Base-by-base conservation (phyloP, 2,329 filamentous ascomycete species). In the Aspergillus sp. region DNA sequence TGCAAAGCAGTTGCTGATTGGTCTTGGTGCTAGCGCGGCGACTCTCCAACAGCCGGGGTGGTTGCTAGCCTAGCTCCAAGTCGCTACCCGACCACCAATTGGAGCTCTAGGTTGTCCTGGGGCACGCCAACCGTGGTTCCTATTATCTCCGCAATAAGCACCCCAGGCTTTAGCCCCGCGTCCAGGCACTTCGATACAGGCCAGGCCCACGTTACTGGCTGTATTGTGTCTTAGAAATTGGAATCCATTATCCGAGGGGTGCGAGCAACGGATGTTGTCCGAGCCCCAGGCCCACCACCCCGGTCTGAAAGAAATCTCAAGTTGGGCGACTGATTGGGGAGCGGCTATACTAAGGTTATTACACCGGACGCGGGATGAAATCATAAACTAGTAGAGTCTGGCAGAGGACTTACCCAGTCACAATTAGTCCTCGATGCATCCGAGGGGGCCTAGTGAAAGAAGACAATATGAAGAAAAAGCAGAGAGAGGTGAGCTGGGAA, bases 121-220 rank as follows among this genome's bases (percentile, higher is more conserved):
- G 47, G 47, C 47, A 50, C 25, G 15, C 47, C 47, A 50, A 50
- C 47, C 47, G 25, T 50, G 47, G 47, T 50, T 50, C 47, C 23
- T 10, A 30, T n/a, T 50, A 50, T 50, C 47, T 50, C 47, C 47
- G 47, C 47, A 50, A 32, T 50, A 50, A 49, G 47, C 47, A 50
- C 47, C 47, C 47, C 47, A 30, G 47, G 47, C 47, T 50, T 50
- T 50, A 50, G 47, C 47, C 47, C 47, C 47, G 47, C 47, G 47
- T 50, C 47, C 47, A 30, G 47, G 47, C 25, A 30, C 23, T 50
- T 12, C 25, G n/a, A 32, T 50, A 50, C 45, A 28, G 12, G 23
- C 21, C 45, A 28, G n/a, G 17, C 25, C 47, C 23, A 30, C 25
- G 47, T 30, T 30, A 30, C 15, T 5, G 9, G 1, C 25, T 19